Base-by-base conservation (phyloP, 2,329 filamentous ascomycete genomes). In the Nigrospora oryzae region DNA sequence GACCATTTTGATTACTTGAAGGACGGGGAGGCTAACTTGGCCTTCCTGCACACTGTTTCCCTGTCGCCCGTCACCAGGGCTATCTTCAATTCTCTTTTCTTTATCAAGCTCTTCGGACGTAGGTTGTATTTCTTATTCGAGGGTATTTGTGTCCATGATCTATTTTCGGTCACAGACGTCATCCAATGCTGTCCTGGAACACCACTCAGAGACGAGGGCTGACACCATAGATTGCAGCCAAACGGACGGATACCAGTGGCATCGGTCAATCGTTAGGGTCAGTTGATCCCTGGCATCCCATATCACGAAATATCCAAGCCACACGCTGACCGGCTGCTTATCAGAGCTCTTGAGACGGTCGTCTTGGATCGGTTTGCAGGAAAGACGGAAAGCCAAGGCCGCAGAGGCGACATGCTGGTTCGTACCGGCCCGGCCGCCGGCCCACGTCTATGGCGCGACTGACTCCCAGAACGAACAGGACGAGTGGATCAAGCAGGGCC, bases 1-100 rank as follows among this genome's bases (percentile, higher is more conserved):
- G 56, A 58, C 39, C 44, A 51, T 11, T 57, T 55, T 40, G 51
- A 54, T 34, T 59, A 53, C 37, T 50, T 58, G 13, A 51, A 47
- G 4, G 51, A 48, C 16, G 45, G 48, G 1, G 53, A 57, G 36
- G 40, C 39, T 3, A 49, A 51, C 17, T 47, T 57, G 6, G 53
- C 55, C 1, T 54, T 54, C 34, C 11, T 55, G 3, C 53, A 58
- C 17, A 43, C 44, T 2, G 45, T 54, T 28, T 49, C 51, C 45
- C 55, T 56, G 53, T 45, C 55, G 17, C 56, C 56, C 3, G 11
- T 42, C 12, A 43, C 56, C 12, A 51, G 55, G 11, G 43, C 51
- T 17, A 44, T 57, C 32, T 55, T 58, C 31, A 36, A 45, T 11
- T 56, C 55, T 0, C 46, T 43, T 13, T 49, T 55, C 38, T 56